Base-by-base conservation (phyloP, 2,329 filamentous ascomycete species). In the Colletotrichum tropicale region DNA sequence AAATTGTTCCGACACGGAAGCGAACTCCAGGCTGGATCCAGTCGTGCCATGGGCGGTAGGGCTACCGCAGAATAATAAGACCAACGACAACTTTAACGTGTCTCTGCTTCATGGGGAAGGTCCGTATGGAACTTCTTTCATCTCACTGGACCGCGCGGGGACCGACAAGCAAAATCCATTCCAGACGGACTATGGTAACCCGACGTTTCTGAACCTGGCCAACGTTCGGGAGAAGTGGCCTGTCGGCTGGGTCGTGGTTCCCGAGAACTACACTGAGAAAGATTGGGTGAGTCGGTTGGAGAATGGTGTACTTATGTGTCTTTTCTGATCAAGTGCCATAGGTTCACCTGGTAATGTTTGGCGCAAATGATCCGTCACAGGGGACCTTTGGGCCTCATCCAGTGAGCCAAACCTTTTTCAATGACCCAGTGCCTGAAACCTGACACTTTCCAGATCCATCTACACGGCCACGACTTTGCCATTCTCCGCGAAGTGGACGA, bases 381-480 rank as follows among this genome's bases (percentile, higher is more conserved):
- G 16, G 18, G 16, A 36, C 55, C 6, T 58, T 26, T 58, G 71
- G 71, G 1, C 71, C 71, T 48, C 71, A 73, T 32, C 71, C 70
- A 16, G 70, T 73, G 8, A 58, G 71, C 15, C 52, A 28, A 28
- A 5, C 26, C 26, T 28, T 28, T 2, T 16, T 28, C 26, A 24
- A 7, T 15, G 5, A 18, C 2, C 18, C 76, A 3, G 86, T 88
- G 77, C 87, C 89, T 81, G 81, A 89, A 18, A 88, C 89, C 79
- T 88, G 88, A 6, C 88, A 89, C 75, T 8, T 0, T 4, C 2
- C 8, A 78, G 5, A 87, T 88, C 78, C 88, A 89, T 81, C 81
- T 89, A 18, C 88, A 89, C 79, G 88, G 88, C 6, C 88, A 89
- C 75, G 85, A 89, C 61, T 89, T 89, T 79, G 86, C 84, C 75